Evolutionary conservation across 2,329 filamentous ascomycete species (phyloP).

Genomic region (Pseudovirgaria hyperparasitica): DNA sequence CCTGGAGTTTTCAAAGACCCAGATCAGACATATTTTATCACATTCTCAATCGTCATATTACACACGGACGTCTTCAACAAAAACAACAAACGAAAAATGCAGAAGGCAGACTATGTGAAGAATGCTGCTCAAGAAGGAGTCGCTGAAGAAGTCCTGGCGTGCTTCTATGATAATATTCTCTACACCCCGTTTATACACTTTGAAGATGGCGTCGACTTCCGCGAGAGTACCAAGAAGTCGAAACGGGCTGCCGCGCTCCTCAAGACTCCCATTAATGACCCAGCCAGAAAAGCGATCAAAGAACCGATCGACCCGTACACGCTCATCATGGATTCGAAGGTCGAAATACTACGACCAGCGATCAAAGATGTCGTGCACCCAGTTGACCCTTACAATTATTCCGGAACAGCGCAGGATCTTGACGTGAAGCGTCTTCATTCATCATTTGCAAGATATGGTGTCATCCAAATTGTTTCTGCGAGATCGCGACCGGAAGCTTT

Average conservation of each 20-base stretch:
- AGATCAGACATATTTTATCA: slow-evolving; percentile 94
- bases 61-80: slow-evolving; percentile 99
- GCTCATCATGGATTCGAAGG: slow-evolving; percentile 77
- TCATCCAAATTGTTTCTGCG: slow-evolving; percentile 89
- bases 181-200: slow-evolving; percentile 98
- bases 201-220: slow-evolving; percentile 75
- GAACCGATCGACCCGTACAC: slow-evolving; percentile 94
- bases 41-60: slow-evolving; percentile 89
- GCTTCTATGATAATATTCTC: slow-evolving; percentile 96
- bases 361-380: slow-evolving; percentile 86
- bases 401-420: slow-evolving; percentile 61
- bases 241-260: too few relatives aligned
- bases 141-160: slow-evolving; percentile 85
- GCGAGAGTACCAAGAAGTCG: slow-evolving; percentile 59
- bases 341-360: slow-evolving; percentile 71
- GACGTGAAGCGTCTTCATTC: slow-evolving; percentile 74
- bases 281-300: slow-evolving; percentile 51
- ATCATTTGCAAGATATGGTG: slow-evolving; percentile 81
- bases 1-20: slow-evolving; percentile 83
- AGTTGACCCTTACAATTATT: slow-evolving; percentile 83
- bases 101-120: slow-evolving; percentile 86
- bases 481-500: slow-evolving; percentile 91
- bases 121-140: slow-evolving; percentile 87
- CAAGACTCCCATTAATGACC: slow-evolving; percentile 49
- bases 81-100: slow-evolving; percentile 99